These are phyloP conservation scores for Garcia nutans DNA, from an alignment of 345 rosid genomes.

Conservation along the genomic window DNA sequence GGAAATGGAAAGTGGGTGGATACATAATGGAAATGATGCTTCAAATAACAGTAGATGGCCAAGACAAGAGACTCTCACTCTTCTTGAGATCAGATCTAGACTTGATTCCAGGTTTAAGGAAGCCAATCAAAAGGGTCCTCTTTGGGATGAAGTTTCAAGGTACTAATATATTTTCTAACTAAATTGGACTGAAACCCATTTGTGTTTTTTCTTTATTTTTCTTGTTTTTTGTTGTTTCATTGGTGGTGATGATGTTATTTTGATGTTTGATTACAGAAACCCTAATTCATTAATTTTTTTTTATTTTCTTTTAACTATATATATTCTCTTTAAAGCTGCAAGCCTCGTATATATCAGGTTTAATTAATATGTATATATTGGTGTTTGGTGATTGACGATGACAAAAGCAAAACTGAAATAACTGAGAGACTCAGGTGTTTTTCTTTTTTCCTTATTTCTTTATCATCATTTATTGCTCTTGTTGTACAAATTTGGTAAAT, in stretches of 20 bases:
- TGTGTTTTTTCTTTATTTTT: not conserved
- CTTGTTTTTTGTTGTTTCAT: not conserved
- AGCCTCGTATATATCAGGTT: not conserved
- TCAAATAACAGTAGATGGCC: conserved; percentile 86
- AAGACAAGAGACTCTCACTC: conserved; percentile 91
- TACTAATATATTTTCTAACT: conserved; percentile 20
- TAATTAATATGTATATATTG: too few relatives aligned
- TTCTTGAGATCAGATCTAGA: conserved; percentile 96
- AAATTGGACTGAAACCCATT: not conserved
- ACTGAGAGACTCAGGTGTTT: not conserved
- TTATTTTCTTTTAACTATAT: not conserved
- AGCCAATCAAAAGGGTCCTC: conserved; percentile 93
- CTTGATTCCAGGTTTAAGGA: conserved; percentile 92
- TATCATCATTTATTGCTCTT: not conserved
- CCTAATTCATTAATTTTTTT: conserved; percentile 5
- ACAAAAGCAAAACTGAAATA: not conserved
- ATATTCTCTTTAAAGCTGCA: not conserved
- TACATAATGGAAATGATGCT: conserved; percentile 24
- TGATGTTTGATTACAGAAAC: conserved; percentile 4
- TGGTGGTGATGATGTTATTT: not conserved
- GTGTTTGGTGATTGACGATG: not conserved
- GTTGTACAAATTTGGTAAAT: not conserved
- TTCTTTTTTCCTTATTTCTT: not conserved
- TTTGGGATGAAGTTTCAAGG: conserved; percentile 99
- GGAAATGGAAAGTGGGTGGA: conserved; percentile 14